Percentiles rank a stretch among this genome's conserved stretches.
Evolutionary conservation across 2,329 filamentous ascomycete species (phyloP).

Genomic region (Microcera coccophila): DNA sequence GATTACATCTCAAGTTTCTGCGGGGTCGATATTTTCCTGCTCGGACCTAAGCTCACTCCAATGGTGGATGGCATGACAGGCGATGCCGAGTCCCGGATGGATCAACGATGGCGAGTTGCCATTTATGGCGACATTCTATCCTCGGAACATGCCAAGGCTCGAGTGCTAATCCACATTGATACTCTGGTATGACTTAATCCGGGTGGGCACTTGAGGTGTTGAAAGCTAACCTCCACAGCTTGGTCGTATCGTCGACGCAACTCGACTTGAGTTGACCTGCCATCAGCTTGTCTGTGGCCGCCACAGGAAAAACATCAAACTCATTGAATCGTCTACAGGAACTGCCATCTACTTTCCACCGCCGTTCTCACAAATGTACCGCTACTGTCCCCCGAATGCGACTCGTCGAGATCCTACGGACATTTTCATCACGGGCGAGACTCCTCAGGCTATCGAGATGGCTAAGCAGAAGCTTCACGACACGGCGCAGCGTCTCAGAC

Average conservation of each 20-base stretch:
- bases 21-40: constrained; percentile 92
- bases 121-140: constrained; percentile 96
- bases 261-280: constrained; percentile 79
- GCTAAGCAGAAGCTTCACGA: constrained; percentile 92
- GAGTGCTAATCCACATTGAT: constrained; percentile 95
- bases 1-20: constrained; percentile 84
- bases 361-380: constrained; percentile 86
- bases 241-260: constrained; percentile 69
- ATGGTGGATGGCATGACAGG: constrained; percentile 72
- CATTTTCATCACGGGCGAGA: constrained; percentile 93
- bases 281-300: constrained; percentile 92
- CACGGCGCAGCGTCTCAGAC: constrained; percentile 72
- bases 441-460: constrained; percentile 73
- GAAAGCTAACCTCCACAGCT: too few species aligned
- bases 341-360: constrained; percentile 98
- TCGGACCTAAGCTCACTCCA: constrained; percentile 82
- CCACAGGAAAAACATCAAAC: constrained; percentile 94
- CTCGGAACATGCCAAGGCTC: constrained; percentile 93
- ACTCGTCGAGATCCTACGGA: constrained; percentile 79
- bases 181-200: constrained; percentile 67
- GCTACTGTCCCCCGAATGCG: constrained; percentile 80
- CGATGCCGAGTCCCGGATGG: constrained; percentile 76
- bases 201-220: too few species aligned
- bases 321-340: constrained; percentile 91
- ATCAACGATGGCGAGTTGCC: constrained; percentile 85